Evolutionary conservation across 306 rosid species (phyloP), one percentile per base, ranked within the genome.

Genomic region (barrel medic (Medicago truncatula)): DNA sequence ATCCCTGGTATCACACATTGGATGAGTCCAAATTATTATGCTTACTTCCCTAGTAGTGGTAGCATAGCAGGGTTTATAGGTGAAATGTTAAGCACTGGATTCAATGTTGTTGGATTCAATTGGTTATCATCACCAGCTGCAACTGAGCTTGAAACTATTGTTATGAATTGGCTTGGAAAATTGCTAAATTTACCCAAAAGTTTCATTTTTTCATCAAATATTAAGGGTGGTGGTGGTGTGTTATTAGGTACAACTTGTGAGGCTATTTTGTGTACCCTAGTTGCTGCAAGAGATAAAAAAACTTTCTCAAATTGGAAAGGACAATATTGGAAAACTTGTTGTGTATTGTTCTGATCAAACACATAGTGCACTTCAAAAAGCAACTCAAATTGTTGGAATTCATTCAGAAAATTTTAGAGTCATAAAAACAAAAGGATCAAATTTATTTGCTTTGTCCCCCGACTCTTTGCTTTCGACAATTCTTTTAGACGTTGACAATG

Each of bases 1-100:
- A 77, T 86, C 16, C 95, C 92, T 6, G 95, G 92, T 3, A 71
- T 89, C 81, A 87, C 95, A 16, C 95, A 89, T 58, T 89, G 92
- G 95, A 49, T 60, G 31, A 87, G 87, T 79, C 95, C 92, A 0
- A 87, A 87, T 8, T 82, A 61, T 77, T 87, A 78, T 59, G 95
- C 89, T 18, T 87, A 80, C 61, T 85, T 84, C 63, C 92, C 95
- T 0, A 62, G 84, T 18, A 80, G 85, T 13, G 81, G 80, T 60
- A 87, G 90, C 85, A 80, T 78, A 9, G 92, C 92, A 7, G 95
- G 83, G 4, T 84, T 89, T 50, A 15, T 89, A 3, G 95, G 95
- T 0, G 95, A 87, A 67, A 80, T 87, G 86, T 70, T 90, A 0
- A 81, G 89, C 77, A 82, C 89, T 0, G 86, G 90, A 9, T 69